Evolutionary conservation across 2,329 filamentous ascomycete genomes (phyloP).

Genomic region (Fusarium hostae): DNA sequence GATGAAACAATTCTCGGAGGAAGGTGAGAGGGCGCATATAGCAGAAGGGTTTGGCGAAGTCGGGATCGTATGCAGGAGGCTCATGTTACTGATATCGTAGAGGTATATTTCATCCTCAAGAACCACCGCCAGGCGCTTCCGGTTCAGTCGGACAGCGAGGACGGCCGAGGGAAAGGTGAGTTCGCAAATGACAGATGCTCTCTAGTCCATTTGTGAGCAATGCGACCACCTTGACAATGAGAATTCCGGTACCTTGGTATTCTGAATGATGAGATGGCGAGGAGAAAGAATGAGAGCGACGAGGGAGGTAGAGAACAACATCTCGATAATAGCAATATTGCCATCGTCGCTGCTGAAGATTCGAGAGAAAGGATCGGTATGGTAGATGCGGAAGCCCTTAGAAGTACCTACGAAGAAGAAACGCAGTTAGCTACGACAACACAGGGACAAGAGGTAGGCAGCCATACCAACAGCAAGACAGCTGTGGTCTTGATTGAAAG

Average conservation of each 20-base stretch:
- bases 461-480: constrained; percentile 89
- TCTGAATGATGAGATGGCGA: constrained; percentile 92
- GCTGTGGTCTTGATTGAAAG: constrained; percentile 99
- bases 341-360: constrained; percentile 95
- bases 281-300: constrained; percentile 94
- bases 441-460: constrained; percentile 3
- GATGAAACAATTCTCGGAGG: constrained; percentile 94
- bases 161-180: constrained; percentile 98
- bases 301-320: constrained; percentile 97
- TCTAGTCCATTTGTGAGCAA: constrained; percentile 52
- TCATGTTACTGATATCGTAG: constrained; percentile 99
- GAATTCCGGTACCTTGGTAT: constrained; percentile 80
- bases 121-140: constrained; percentile 92
- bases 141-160: constrained; percentile 90
- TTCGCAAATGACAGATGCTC: constrained; percentile 91
- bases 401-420: constrained; percentile 74
- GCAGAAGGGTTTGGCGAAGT: constrained; percentile 93
- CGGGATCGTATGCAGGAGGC: constrained; percentile 88
- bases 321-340: constrained; percentile 96
- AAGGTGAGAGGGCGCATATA: constrained; percentile 92
- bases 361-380: constrained; percentile 94
- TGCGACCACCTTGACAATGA: background rate
- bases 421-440: constrained; percentile 14
- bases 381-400: constrained; percentile 95
- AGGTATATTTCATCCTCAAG: constrained; percentile 97